phyloP scores from a whole-genome alignment of 352 stramenopile genomes.

The Pythium sukuiense region DNA sequence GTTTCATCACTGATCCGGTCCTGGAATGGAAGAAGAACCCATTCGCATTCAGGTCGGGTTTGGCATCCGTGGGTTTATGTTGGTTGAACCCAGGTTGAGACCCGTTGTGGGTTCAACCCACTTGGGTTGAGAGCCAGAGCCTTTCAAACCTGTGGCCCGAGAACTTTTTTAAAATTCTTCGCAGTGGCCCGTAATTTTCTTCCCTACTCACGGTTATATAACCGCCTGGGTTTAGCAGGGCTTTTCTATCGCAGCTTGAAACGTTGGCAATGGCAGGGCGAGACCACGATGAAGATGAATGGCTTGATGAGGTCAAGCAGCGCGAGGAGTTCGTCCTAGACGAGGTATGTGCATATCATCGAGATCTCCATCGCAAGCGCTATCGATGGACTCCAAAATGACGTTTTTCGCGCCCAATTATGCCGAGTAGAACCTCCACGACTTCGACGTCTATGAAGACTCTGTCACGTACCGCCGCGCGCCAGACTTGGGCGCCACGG shows the following conservation, averaged over 20 bases:
- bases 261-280: conserved; percentile 50
- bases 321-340: conserved; percentile 54
- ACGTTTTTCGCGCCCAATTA: background rate
- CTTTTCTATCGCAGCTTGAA: conserved; percentile 24
- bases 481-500: conserved; percentile 36
- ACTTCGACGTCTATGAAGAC: conserved; percentile 42
- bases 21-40: conserved; percentile 17
- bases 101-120: conserved; percentile 5
- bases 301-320: conserved; percentile 55
- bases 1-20: conserved; percentile 1
- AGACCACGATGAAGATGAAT: conserved; percentile 66
- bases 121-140: conserved; percentile 17
- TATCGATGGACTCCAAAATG: conserved; percentile 21
- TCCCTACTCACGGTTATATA: conserved; percentile 16
- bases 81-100: background rate
- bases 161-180: conserved; percentile 21
- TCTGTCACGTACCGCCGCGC: conserved; percentile 72
- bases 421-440: conserved; percentile 30
- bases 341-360: conserved; percentile 35
- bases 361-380: conserved; percentile 8
- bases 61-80: conserved; percentile 3
- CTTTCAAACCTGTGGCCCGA: conserved; percentile 6
- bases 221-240: conserved; percentile 13
- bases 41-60: conserved; percentile 34
- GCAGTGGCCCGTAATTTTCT: conserved; percentile 19